Base-by-base conservation (phyloP, 2,329 filamentous ascomycete genomes). In the Penicillium sclerotiorum region DNA sequence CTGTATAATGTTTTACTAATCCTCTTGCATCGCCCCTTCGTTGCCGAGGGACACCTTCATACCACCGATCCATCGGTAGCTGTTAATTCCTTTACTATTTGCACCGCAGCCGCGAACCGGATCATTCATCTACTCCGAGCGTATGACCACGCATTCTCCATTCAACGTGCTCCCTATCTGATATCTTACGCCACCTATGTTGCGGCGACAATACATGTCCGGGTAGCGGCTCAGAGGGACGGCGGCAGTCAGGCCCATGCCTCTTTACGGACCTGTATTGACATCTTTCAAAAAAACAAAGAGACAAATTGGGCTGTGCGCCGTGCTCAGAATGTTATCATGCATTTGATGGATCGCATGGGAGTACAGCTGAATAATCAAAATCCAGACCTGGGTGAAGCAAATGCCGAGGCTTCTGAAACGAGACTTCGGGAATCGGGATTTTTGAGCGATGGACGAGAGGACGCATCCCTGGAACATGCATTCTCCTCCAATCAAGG, bases 161-260 rank as follows among this genome's bases (percentile, higher is more conserved):
- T 80, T 1, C 64, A 69, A 9, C 64, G 72, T 9, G 77, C 80
- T 0, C 80, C 80, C 0, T 82, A 82, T 47, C 63, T 82, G 1
- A 61, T 65, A 2, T 79, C 77, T 0, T 83, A 83, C 58, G 78
- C 80, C 0, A 80, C 77, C 0, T 83, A 82, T 49, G 78, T 81
- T 1, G 73, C 74, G 4, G 78, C 78, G 0, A 82, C 78, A 0
- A 80, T 82, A 15, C 74, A 78, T 43, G 75, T 74, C 0, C 77
- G 78, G 3, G 76, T 78, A 5, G 78, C 79, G 0, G 76, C 79
- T 3, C 75, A 76, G 36, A 69, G 74, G 8, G 68, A 69, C 7
- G 61, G 60, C 0, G 66, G 67, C 0, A 77, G 73, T 0, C 67
- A 72, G 4, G 71, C 75, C 0, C 70, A 76, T 49, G 52, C 60